Percentiles rank a stretch among this genome's conserved stretches.
Evolutionary conservation across 2,329 filamentous ascomycete genomes (phyloP).

Genomic region (Claviceps africana): DNA sequence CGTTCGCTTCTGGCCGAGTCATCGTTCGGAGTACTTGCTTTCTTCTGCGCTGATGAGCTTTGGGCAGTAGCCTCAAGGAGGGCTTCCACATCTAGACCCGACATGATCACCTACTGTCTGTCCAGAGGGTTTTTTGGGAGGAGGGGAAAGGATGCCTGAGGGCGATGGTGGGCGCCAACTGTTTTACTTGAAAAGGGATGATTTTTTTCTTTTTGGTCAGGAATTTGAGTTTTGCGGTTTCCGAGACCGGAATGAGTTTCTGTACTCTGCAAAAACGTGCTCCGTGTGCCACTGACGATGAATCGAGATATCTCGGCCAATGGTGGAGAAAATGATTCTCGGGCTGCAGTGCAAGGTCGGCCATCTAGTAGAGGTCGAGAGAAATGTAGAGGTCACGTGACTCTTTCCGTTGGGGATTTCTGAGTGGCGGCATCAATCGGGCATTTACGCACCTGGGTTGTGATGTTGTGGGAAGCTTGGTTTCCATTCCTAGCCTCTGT

Average conservation of each 20-base stretch:
- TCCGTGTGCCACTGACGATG: background rate
- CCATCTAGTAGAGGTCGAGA: background rate
- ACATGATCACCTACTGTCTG: conserved; percentile 24
- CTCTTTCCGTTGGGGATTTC: background rate
- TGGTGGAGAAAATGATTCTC: background rate
- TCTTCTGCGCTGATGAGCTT: conserved; percentile 36
- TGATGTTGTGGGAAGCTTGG: too few relatives aligned
- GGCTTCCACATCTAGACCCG: conserved; percentile 65
- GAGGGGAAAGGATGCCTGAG: background rate
- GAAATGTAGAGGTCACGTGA: background rate
- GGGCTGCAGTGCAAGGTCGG: background rate
- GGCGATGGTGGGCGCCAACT: background rate
- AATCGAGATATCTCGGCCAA: background rate
- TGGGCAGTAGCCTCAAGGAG: conserved; percentile 75
- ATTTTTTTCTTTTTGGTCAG: background rate
- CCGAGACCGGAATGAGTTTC: background rate
- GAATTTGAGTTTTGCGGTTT: background rate
- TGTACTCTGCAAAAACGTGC: background rate
- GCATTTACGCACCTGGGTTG: too few relatives aligned
- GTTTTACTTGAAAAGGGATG: background rate
- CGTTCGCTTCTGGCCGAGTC: conserved; percentile 33
- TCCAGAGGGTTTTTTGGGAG: background rate
- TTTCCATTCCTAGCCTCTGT: too few relatives aligned
- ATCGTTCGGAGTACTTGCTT: conserved; percentile 31
- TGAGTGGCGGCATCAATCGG: background rate